phyloP scores from a whole-genome alignment of 129 eudicot species.

The Tanacetum coccineum region DNA sequence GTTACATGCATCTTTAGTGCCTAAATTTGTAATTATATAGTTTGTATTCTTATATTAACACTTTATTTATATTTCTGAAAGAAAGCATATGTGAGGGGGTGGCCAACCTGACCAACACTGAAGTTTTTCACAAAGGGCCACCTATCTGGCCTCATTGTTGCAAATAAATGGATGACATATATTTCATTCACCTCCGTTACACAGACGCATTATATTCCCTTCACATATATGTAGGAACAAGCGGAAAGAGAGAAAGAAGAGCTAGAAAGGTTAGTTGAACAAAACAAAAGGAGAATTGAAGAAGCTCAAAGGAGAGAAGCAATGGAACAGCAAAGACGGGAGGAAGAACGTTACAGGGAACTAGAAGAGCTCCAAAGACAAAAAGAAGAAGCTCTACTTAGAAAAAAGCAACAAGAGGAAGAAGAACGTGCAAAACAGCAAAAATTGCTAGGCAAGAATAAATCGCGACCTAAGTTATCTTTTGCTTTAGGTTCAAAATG shows the following conservation, averaged over 20 bases:
- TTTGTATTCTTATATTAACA: no score
- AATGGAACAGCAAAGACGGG: conserved; percentile 61
- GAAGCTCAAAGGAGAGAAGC: conserved; percentile 94
- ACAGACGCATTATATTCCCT: background rate
- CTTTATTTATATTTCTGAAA: no score
- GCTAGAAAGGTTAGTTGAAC: conserved; percentile 71
- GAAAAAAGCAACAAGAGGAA: conserved; percentile 86
- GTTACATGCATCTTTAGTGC: no score
- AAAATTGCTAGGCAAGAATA: conserved; percentile 73
- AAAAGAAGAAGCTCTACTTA: conserved; percentile 73
- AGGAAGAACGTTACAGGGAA: conserved; percentile 83
- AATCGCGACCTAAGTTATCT: conserved; percentile 75
- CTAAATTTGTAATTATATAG: no score
- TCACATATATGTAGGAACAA: conserved; percentile 45
- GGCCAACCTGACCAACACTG: no score
- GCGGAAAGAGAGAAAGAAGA: conserved; percentile 76
- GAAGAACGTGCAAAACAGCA: conserved; percentile 87
- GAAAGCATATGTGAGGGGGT: no score
- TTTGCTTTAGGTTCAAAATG: conserved; percentile 70
- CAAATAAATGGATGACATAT: no score
- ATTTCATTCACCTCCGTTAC: background rate
- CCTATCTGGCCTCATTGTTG: no score
- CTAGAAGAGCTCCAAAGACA: conserved; percentile 87
- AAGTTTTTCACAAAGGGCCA: no score
- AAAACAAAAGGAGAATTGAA: conserved; percentile 73